phyloP scores from a whole-genome alignment of 1,284 basidiomycete genomes.

The Fomitopsis palustris region DNA sequence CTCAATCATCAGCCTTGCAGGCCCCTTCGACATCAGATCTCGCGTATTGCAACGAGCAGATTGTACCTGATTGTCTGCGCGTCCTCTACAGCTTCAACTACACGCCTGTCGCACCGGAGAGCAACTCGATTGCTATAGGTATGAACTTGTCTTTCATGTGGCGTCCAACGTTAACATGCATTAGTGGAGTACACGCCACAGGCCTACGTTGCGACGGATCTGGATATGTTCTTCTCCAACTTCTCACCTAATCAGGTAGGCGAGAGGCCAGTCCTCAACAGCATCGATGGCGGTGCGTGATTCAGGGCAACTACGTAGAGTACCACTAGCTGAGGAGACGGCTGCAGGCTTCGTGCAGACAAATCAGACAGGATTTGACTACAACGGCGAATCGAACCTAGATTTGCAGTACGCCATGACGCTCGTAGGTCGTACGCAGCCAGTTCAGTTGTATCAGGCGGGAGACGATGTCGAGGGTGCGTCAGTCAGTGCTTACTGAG shows the following conservation, averaged over 20 bases:
- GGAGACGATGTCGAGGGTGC: slow-evolving; percentile 19
- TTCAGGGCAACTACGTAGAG: neutral
- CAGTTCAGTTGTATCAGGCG: slow-evolving; percentile 28
- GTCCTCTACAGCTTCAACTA: slow-evolving; percentile 14
- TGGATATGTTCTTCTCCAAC: slow-evolving; percentile 38
- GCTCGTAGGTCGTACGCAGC: slow-evolving; percentile 39
- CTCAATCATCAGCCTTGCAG: slow-evolving; percentile 4
- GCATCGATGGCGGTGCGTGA: slow-evolving; percentile 43
- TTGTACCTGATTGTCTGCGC: slow-evolving; percentile 12
- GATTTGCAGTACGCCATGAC: slow-evolving; percentile 48
- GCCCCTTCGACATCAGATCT: neutral
- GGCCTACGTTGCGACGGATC: slow-evolving; percentile 35
- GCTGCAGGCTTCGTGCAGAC: slow-evolving; percentile 8
- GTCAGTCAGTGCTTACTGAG: neutral
- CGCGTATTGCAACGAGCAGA: slow-evolving; percentile 8
- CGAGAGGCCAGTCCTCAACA: slow-evolving; percentile 17
- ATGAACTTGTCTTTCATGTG: neutral
- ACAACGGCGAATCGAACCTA: slow-evolving; percentile 49
- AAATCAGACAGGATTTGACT: slow-evolving; percentile 23
- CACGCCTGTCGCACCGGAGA: slow-evolving; percentile 6
- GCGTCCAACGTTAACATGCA: neutral
- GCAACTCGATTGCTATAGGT: slow-evolving; percentile 12
- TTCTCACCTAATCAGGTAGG: slow-evolving; percentile 31
- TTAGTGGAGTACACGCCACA: slow-evolving; percentile 20
- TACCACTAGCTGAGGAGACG: neutral